These are phyloP conservation scores for Pseudopyricularia javanii DNA, from an alignment of 2,329 filamentous ascomycete genomes.

Conservation along the genomic window DNA sequence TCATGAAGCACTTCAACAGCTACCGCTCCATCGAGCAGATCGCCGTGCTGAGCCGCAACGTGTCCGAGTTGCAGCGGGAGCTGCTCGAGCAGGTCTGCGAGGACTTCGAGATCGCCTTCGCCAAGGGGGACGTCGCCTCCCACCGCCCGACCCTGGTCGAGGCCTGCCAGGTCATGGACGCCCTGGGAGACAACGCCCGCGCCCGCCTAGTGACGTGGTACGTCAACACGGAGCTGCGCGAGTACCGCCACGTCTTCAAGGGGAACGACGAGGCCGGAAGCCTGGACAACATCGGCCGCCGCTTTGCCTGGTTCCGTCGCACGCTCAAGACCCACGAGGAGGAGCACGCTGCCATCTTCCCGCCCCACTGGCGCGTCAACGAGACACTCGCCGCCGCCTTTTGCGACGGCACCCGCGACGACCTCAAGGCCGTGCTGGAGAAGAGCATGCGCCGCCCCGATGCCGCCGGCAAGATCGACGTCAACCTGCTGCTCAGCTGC, in stretches of 20 bases:
- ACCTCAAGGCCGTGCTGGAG: conserved; percentile 88
- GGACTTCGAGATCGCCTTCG: conserved; percentile 92
- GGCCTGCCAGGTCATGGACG: conserved; percentile 88
- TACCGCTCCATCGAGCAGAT: conserved; percentile 98
- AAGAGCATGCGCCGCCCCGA: conserved; percentile 70
- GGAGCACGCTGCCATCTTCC: conserved; percentile 82
- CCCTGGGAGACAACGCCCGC: conserved; percentile 77
- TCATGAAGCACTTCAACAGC: conserved; percentile 97
- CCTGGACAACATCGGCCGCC: conserved; percentile 86
- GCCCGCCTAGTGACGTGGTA: conserved; percentile 87
- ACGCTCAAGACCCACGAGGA: conserved; percentile 94
- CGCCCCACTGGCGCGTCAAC: conserved; percentile 75
- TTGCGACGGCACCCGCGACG: conserved; percentile 88
- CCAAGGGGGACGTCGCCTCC: conserved; percentile 67
- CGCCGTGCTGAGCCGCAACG: conserved; percentile 79
- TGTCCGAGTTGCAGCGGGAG: conserved; percentile 85
- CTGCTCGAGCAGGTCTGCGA: conserved; percentile 96
- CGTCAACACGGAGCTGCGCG: conserved; percentile 88
- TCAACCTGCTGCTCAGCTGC: conserved; percentile 78
- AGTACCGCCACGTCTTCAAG: conserved; percentile 91
- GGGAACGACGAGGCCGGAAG: conserved; percentile 95
- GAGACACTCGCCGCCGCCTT: conserved; percentile 85
- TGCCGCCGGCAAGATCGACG: conserved; percentile 59
- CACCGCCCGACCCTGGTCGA: conserved; percentile 65
- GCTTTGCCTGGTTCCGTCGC: conserved; percentile 93